Conservation (phyloP, 2,329 filamentous ascomycete genomes). For the Cytospora piceicola region DNA sequence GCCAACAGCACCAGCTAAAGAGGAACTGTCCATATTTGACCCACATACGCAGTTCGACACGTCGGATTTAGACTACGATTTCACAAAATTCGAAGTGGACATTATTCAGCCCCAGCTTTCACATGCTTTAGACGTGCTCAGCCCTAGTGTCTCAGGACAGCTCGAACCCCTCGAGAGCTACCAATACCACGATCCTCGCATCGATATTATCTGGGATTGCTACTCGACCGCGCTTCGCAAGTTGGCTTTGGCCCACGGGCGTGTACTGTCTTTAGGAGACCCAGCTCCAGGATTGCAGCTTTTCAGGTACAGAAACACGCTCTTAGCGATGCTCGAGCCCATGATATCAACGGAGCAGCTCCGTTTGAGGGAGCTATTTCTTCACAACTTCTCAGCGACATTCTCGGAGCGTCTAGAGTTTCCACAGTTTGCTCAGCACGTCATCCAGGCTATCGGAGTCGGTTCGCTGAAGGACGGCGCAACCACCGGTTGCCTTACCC, state of each 20-base stretch:
- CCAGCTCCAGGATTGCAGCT: not conserved
- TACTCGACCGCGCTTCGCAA: slow-evolving; percentile 17
- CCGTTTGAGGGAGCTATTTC: slow-evolving; percentile 4
- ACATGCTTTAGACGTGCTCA: slow-evolving; percentile 3
- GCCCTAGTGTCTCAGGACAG: slow-evolving; percentile 7
- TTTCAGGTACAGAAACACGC: slow-evolving; percentile 22
- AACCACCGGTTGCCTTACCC: not conserved
- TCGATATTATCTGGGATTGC: slow-evolving; percentile 16
- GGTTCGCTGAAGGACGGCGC: not conserved
- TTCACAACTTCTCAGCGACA: slow-evolving; percentile 16
- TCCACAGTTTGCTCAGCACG: not conserved
- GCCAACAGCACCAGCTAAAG: slow-evolving; percentile 5
- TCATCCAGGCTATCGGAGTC: not conserved
- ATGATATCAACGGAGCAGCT: not conserved
- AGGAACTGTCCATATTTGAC: slow-evolving; percentile 4
- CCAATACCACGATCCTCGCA: slow-evolving; percentile 9
- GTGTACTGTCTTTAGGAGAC: not conserved
- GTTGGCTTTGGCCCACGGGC: slow-evolving; percentile 8
- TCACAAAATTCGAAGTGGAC: not conserved
- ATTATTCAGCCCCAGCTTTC: not conserved
- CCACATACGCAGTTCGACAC: not conserved
- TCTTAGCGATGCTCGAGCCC: slow-evolving; percentile 22
- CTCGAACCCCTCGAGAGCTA: slow-evolving; percentile 1
- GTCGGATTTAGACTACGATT: not conserved
- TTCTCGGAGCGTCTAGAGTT: slow-evolving; percentile 17